Evolutionary conservation across 2,329 filamentous ascomycete genomes (phyloP).

Genomic region (Parasarocladium wereldwijsianum): DNA sequence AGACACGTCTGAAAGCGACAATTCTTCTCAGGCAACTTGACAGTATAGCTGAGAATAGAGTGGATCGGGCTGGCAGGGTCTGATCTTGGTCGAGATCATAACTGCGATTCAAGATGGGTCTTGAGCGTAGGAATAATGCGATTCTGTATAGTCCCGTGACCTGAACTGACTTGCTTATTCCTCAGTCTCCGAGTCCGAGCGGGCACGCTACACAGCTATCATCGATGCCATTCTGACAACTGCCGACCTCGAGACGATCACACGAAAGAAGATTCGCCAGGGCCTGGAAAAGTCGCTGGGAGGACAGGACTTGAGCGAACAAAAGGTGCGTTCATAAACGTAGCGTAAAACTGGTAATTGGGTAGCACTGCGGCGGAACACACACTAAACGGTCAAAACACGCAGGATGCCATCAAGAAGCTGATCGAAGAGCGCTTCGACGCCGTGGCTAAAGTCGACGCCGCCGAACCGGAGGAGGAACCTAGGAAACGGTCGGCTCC

Average conservation of each 20-base stretch:
- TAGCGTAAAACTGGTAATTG: too few relatives aligned
- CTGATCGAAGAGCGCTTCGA: constrained; percentile 66
- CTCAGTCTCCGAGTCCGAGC: constrained; percentile 35
- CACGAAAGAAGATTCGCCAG: constrained; percentile 46
- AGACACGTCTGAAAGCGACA: too few relatives aligned
- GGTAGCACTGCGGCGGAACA: too few relatives aligned
- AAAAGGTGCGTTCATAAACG: constrained; percentile 32
- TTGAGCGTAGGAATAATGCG: too few relatives aligned
- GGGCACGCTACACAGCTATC: constrained; percentile 36
- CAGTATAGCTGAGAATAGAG: too few relatives aligned
- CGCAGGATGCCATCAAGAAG: constrained; percentile 51
- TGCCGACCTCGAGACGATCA: constrained; percentile 47
- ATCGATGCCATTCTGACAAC: constrained; percentile 45
- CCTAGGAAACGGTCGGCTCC: constrained; percentile 19
- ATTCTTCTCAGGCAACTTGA: too few relatives aligned
- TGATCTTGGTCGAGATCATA: too few relatives aligned
- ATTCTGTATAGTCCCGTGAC: too few relatives aligned
- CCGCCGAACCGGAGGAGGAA: constrained; percentile 25
- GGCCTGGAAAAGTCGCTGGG: constrained; percentile 38
- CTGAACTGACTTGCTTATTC: constrained; percentile 5
- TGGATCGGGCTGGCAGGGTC: too few relatives aligned
- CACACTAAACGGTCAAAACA: too few relatives aligned
- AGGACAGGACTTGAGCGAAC: constrained; percentile 40
- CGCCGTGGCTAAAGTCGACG: constrained; percentile 39
- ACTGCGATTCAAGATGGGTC: too few relatives aligned